Evolutionary conservation across 2,329 filamentous ascomycete genomes (phyloP).

Genomic region (Aspergillus alliaceus): DNA sequence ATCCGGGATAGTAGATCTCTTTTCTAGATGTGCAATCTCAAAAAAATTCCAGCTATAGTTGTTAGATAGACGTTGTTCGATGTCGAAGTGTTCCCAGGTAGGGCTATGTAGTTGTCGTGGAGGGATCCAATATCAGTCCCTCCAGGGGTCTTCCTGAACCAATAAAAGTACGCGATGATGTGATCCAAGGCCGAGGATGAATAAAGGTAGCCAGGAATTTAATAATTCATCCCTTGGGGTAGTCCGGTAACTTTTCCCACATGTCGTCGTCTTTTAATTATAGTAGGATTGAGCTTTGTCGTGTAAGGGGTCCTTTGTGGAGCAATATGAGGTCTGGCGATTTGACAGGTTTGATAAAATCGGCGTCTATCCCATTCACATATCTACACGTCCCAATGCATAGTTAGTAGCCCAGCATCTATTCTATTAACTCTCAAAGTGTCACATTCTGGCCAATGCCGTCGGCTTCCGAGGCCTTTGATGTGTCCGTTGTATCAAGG

Average conservation of each 20-base stretch:
- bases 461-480: background rate
- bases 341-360: background rate
- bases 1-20: background rate
- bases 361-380: background rate
- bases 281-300: background rate
- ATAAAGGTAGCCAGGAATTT: background rate
- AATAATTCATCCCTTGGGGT: background rate
- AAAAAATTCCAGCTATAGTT: background rate
- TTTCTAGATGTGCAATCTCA: background rate
- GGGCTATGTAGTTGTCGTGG: too few species aligned
- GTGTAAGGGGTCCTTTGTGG: background rate
- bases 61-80: too few species aligned
- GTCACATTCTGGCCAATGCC: background rate
- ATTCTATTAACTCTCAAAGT: background rate
- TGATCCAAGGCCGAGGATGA: conserved; percentile 6
- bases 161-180: conserved; percentile 4
- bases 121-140: too few species aligned
- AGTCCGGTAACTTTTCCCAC: too few species aligned
- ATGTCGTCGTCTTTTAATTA: too few species aligned
- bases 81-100: too few species aligned
- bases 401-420: too few species aligned
- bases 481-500: background rate
- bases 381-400: too few species aligned
- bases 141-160: background rate
- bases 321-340: background rate